A percentile compares a stretch with the other conserved stretches of the same genome.
Conservation (phyloP, 352 stramenopile species). For the Phytopythium vexans region DNA sequence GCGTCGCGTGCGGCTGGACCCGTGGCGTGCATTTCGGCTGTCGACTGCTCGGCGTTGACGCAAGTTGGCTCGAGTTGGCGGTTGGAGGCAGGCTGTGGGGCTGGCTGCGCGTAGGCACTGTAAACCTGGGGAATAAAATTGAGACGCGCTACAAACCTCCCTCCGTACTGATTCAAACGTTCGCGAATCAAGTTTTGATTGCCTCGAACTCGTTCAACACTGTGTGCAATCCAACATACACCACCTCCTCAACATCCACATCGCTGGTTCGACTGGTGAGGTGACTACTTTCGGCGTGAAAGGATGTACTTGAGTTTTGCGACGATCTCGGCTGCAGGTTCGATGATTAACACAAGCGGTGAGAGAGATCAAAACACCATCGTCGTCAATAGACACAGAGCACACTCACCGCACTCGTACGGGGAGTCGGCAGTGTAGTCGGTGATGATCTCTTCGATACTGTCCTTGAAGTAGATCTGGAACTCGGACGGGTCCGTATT, state of each 20-base stretch:
- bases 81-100: neutral
- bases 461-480: slow-evolving; percentile 89
- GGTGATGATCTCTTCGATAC: slow-evolving; percentile 85
- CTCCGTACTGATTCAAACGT: slow-evolving; percentile 12
- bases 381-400: neutral
- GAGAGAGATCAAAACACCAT: slow-evolving; percentile 5
- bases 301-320: slow-evolving; percentile 91
- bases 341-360: slow-evolving; percentile 2
- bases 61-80: neutral
- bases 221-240: neutral
- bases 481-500: slow-evolving; percentile 84
- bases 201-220: neutral
- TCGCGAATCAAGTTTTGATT: no score
- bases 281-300: slow-evolving; percentile 65
- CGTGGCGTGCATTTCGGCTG: neutral
- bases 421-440: slow-evolving; percentile 88
- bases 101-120: neutral
- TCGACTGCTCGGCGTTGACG: neutral
- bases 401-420: slow-evolving; percentile 80
- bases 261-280: neutral
- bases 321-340: slow-evolving; percentile 74
- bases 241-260: neutral
- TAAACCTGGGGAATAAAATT: slow-evolving; percentile 78
- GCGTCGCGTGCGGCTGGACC: neutral
- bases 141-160: slow-evolving; percentile 66